Percentiles rank a stretch among this genome's conserved stretches.
phyloP scores from a whole-genome alignment of 1,284 basidiomycete genomes.

The Bondarzewia mesenterica region DNA sequence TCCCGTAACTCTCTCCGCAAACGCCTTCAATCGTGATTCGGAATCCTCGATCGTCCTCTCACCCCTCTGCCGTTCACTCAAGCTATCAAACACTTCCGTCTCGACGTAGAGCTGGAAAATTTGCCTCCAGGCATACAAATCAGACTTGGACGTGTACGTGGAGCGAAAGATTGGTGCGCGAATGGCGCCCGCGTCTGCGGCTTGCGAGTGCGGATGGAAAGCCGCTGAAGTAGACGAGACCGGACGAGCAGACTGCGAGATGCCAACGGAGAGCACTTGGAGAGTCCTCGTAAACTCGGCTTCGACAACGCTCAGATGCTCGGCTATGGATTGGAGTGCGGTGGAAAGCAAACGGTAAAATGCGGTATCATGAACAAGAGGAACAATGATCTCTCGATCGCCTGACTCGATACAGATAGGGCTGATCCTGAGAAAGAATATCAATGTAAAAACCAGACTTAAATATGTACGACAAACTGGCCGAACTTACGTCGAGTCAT shows the following conservation, averaged over 20 bases:
- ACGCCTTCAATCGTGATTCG: slow-evolving; percentile 64
- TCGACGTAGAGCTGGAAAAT: slow-evolving; percentile 89
- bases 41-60: slow-evolving; percentile 71
- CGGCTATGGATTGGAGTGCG: slow-evolving; percentile 64
- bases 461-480: background rate
- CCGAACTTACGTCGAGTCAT: background rate
- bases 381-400: slow-evolving; percentile 64
- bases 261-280: slow-evolving; percentile 46
- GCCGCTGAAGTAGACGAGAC: slow-evolving; percentile 34
- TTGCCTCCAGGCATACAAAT: slow-evolving; percentile 90
- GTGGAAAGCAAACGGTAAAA: slow-evolving; percentile 79
- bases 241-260: slow-evolving; percentile 57
- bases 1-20: slow-evolving; percentile 61
- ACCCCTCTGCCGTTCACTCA: slow-evolving; percentile 66
- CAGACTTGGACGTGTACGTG: slow-evolving; percentile 28
- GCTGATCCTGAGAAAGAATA: slow-evolving; percentile 1
- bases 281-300: slow-evolving; percentile 60
- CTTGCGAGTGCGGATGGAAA: slow-evolving; percentile 42
- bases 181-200: slow-evolving; percentile 32
- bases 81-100: slow-evolving; percentile 79
- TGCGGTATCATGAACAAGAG: slow-evolving; percentile 71
- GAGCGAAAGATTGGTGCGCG: slow-evolving; percentile 13
- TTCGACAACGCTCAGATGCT: slow-evolving; percentile 56
- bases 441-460: background rate
- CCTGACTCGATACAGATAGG: background rate